Evolutionary conservation across 129 eudicot species (phyloP).

Genomic region (Sambucus nigra): DNA sequence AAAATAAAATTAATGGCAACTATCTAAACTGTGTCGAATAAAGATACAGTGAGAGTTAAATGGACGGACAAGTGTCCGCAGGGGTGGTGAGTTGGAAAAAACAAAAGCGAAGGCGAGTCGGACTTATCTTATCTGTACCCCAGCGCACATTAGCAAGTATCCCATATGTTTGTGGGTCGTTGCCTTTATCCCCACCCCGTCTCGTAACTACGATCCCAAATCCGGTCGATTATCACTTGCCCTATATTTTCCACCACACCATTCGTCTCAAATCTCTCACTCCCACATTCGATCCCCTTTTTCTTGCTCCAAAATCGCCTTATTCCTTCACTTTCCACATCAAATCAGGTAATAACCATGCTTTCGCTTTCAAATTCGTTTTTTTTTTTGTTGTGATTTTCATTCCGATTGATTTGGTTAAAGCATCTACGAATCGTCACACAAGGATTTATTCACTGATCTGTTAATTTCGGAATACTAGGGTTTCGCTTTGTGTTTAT

Average conservation of each 20-base stretch:
- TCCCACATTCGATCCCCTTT: not conserved
- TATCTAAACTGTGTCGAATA: too few species aligned
- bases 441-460: not conserved
- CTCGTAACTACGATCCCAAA: not conserved
- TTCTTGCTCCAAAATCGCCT: not conserved
- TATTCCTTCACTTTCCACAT: not conserved
- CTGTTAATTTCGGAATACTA: not conserved
- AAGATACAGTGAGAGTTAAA: too few species aligned
- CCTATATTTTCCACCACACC: conserved; percentile 7
- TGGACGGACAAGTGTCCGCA: too few species aligned
- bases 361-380: not conserved
- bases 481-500: not conserved
- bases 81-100: too few species aligned
- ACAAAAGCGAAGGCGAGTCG: too few species aligned
- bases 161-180: too few species aligned
- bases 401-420: not conserved
- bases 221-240: not conserved
- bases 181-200: too few species aligned
- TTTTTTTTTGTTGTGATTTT: not conserved
- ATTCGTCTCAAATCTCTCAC: not conserved
- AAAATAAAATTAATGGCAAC: too few species aligned
- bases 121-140: too few species aligned
- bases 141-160: too few species aligned
- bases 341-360: not conserved
- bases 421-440: not conserved